A percentile compares a stretch with the other conserved stretches of the same genome.
These are phyloP conservation scores for Crucihimalaya himalaica DNA, from an alignment of 345 rosid genomes.

Conservation along the genomic window DNA sequence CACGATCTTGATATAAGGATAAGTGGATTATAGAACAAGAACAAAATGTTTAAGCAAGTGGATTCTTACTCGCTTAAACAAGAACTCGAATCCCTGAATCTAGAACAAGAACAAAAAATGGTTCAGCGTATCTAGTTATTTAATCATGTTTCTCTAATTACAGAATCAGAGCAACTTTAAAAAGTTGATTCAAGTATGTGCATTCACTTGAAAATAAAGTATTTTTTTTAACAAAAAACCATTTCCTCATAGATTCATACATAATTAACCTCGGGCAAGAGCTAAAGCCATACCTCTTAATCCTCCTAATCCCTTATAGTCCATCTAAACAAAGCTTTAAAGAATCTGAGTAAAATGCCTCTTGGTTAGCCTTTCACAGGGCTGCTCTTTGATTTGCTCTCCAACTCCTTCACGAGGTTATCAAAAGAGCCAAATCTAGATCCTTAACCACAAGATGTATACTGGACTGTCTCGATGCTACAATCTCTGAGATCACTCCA, in stretches of 20 bases:
- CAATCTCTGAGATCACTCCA: conserved; percentile 24
- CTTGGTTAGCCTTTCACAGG: neutral
- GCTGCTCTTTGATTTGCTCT: neutral
- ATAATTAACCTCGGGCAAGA: neutral
- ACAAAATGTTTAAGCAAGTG: too few species aligned
- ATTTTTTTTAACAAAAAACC: neutral
- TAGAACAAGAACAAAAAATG: too few species aligned
- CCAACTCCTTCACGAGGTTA: neutral
- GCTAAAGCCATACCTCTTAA: neutral
- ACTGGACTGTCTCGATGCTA: conserved; percentile 23
- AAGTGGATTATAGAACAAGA: too few species aligned
- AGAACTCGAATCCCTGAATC: neutral
- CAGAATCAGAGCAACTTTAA: neutral
- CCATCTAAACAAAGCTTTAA: neutral
- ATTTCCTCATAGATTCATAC: neutral
- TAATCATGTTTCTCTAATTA: neutral
- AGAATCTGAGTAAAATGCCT: neutral
- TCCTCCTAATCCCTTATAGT: too few species aligned
- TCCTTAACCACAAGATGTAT: conserved; percentile 18
- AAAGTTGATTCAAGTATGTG: neutral
- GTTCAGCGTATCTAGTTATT: too few species aligned
- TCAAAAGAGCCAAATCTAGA: conserved; percentile 9
- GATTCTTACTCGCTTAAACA: too few species aligned
- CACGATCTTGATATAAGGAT: too few species aligned
- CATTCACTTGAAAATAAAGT: too few species aligned